These are phyloP conservation scores for Nitzschia putrida DNA, from an alignment of 108 stramenopile species.

Conservation along the genomic window DNA sequence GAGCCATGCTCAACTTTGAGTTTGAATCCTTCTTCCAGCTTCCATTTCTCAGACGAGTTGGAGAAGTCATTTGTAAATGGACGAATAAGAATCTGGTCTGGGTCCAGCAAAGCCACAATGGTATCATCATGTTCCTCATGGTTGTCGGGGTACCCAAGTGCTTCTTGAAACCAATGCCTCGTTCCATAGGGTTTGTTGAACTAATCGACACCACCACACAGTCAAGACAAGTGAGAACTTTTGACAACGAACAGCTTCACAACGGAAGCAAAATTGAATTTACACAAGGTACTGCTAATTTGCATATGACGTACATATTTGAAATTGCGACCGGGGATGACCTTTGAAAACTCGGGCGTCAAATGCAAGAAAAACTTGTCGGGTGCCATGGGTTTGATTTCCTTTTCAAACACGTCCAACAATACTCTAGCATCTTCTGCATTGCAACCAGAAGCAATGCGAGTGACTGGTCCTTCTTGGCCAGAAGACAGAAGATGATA, in stretches of 20 bases:
- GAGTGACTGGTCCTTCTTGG: constrained; percentile 85
- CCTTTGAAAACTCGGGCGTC: constrained; percentile 60
- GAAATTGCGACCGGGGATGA: constrained; percentile 7
- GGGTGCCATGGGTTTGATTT: constrained; percentile 49
- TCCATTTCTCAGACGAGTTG: constrained; percentile 55
- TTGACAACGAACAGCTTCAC: too few relatives aligned
- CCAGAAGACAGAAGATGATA: constrained; percentile 66
- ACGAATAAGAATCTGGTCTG: constrained; percentile 77
- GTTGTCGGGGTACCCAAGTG: constrained; percentile 57
- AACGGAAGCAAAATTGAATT: background rate
- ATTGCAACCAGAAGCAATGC: constrained; percentile 78
- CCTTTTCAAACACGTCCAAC: constrained; percentile 30
- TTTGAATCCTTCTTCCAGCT: constrained; percentile 27
- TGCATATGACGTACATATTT: constrained; percentile 29
- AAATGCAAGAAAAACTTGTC: constrained; percentile 71
- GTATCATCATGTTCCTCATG: constrained; percentile 55
- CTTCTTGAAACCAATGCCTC: constrained; percentile 77
- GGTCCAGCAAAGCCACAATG: constrained; percentile 77
- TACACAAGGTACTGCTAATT: background rate
- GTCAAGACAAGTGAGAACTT: background rate
- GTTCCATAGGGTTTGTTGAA: constrained; percentile 94
- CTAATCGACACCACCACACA: constrained; percentile 28
- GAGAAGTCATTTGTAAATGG: constrained; percentile 84
- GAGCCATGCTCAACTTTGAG: constrained; percentile 79
- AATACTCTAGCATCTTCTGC: constrained; percentile 21